Conservation (phyloP, 805 yeast species). For the Myxozyma sirexii region DNA sequence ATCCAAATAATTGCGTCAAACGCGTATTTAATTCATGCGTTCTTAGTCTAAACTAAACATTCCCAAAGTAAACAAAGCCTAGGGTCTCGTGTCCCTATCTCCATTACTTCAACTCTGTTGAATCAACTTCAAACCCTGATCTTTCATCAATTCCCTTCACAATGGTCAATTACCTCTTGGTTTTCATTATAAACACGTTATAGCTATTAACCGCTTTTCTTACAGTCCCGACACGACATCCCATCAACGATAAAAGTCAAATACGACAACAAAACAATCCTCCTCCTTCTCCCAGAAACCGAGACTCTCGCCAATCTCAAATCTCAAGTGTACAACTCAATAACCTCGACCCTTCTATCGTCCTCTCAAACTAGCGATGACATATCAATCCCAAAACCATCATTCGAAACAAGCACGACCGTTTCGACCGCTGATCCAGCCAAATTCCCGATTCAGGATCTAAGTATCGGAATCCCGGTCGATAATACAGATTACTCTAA, state of each 20-base stretch:
- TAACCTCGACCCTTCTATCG: slow-evolving; percentile 13
- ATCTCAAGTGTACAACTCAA: slow-evolving; percentile 8
- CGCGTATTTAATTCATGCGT: too few relatives aligned
- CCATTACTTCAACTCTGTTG: too few relatives aligned
- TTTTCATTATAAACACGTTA: not conserved
- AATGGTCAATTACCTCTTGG: not conserved
- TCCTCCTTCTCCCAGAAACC: slow-evolving; percentile 11
- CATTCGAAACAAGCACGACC: slow-evolving; percentile 22
- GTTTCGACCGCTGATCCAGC: not conserved
- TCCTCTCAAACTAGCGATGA: not conserved
- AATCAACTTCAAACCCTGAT: too few relatives aligned
- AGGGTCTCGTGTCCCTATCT: too few relatives aligned
- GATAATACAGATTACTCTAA: slow-evolving; percentile 22
- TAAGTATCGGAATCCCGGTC: slow-evolving; percentile 20
- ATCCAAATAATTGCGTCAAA: too few relatives aligned
- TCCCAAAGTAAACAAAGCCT: too few relatives aligned
- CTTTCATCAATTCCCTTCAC: too few relatives aligned
- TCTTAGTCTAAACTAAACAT: too few relatives aligned
- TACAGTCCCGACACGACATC: slow-evolving; percentile 4
- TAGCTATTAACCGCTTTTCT: too few relatives aligned
- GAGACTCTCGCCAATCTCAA: slow-evolving; percentile 11
- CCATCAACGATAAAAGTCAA: slow-evolving; percentile 23
- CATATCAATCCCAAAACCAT: slow-evolving; percentile 24
- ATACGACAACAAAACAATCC: slow-evolving; percentile 20
- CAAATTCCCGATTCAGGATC: slow-evolving; percentile 3